phyloP scores from a whole-genome alignment of 768 basidiomycete species.

The Suillus luteus region DNA sequence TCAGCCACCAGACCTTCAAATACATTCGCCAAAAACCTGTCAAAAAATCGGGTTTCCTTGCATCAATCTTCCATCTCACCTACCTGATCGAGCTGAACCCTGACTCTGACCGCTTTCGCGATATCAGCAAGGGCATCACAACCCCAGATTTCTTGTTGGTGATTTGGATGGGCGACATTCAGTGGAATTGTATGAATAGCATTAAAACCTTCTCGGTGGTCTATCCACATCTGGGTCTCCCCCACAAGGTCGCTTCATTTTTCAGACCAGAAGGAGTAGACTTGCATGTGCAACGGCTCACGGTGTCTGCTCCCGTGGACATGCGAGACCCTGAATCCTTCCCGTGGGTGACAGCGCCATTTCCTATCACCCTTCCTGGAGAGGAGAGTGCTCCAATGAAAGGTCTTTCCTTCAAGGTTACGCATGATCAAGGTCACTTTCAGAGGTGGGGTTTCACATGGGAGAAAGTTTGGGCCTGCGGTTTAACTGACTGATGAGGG shows the following conservation, averaged over 20 bases:
- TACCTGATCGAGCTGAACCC: not conserved
- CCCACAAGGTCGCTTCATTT: not conserved
- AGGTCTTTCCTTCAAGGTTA: too few species aligned
- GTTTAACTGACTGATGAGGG: too few species aligned
- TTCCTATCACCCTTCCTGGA: too few species aligned
- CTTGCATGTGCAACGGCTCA: not conserved
- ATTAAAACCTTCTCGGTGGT: not conserved
- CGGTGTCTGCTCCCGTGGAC: not conserved
- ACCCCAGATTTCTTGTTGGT: rapidly evolving
- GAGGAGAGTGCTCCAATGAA: too few species aligned
- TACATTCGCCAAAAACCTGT: not conserved
- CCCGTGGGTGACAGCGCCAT: too few species aligned
- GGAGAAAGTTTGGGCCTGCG: too few species aligned
- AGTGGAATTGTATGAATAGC: not conserved
- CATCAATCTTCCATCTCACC: not conserved
- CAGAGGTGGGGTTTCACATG: too few species aligned
- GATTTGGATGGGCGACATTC: not conserved
- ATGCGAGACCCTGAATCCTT: too few species aligned
- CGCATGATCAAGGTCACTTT: too few species aligned
- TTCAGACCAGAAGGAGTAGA: not conserved
- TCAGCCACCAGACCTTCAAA: too few species aligned
- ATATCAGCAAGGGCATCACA: not conserved
- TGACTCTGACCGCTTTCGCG: not conserved
- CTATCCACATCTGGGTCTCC: not conserved
- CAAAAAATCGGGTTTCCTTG: not conserved